Evolutionary conservation across 495 filamentous ascomycete species (phyloP).

Genomic region (Bacidia gigantensis): DNA sequence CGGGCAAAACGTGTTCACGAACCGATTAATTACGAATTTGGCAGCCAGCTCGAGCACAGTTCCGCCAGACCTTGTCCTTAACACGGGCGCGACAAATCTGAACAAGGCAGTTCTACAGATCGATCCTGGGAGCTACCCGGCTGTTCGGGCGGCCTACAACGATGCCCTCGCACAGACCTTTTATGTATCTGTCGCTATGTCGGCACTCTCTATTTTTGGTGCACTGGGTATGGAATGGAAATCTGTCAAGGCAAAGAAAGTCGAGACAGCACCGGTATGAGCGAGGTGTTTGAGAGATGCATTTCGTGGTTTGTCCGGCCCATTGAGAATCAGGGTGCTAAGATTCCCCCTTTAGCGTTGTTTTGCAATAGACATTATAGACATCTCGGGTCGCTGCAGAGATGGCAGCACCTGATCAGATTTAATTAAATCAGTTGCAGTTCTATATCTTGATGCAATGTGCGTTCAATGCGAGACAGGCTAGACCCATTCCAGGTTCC

Average conservation of each 20-base stretch:
- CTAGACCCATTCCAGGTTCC: too few relatives aligned
- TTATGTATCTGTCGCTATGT: slow-evolving; percentile 53
- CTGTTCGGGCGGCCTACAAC: slow-evolving; percentile 57
- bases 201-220: slow-evolving; percentile 46
- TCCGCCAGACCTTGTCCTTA: slow-evolving; percentile 35
- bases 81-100: slow-evolving; percentile 55
- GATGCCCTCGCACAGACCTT: slow-evolving; percentile 52
- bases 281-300: not conserved
- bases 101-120: slow-evolving; percentile 28
- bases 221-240: slow-evolving; percentile 57
- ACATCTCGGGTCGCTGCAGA: not conserved
- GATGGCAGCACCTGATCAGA: too few relatives aligned
- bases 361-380: not conserved
- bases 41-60: slow-evolving; percentile 34
- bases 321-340: not conserved
- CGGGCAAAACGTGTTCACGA: slow-evolving; percentile 65
- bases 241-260: slow-evolving; percentile 72
- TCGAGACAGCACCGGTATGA: slow-evolving; percentile 46
- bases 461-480: not conserved
- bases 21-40: slow-evolving; percentile 49
- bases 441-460: too few relatives aligned
- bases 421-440: too few relatives aligned
- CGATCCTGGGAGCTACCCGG: slow-evolving; percentile 29
- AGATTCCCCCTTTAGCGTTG: not conserved
- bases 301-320: not conserved